phyloP scores from a whole-genome alignment of 2,329 filamentous ascomycete species.

The Arthrobotrys entomopaga region DNA sequence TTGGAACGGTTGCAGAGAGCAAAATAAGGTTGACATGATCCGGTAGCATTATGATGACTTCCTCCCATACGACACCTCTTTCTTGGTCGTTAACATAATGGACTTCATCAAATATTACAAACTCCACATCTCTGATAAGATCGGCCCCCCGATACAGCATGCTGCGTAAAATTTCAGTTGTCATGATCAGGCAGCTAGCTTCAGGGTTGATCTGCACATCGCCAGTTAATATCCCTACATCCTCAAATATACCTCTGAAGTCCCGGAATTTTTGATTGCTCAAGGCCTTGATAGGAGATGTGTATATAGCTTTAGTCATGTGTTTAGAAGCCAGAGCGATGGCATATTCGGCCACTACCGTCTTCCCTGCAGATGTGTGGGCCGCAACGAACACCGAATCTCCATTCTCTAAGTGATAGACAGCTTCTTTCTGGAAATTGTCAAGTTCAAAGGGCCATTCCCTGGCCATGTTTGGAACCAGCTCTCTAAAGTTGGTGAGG shows the following conservation, averaged over 20 bases:
- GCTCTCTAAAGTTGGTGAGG: constrained; percentile 90
- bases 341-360: constrained; percentile 96
- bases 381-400: constrained; percentile 98
- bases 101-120: constrained; percentile 98
- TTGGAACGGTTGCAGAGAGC: constrained; percentile 94
- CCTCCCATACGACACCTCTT: constrained; percentile 97
- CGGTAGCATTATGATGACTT: constrained; percentile 99
- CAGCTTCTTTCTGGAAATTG: constrained; percentile 97
- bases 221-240: constrained; percentile 95
- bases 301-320: constrained; percentile 99
- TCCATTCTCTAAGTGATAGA: constrained; percentile 95
- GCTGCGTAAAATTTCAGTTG: constrained; percentile 94
- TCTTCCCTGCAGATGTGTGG: constrained; percentile 97
- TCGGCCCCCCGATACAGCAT: constrained; percentile 98
- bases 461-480: constrained; percentile 94
- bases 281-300: constrained; percentile 95
- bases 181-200: constrained; percentile 99
- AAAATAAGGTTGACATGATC: constrained; percentile 96
- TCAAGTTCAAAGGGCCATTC: constrained; percentile 98
- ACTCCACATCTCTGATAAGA: constrained; percentile 95
- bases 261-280: constrained; percentile 99
- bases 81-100: constrained; percentile 96
- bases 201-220: constrained; percentile 98
- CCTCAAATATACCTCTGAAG: constrained; percentile 87
- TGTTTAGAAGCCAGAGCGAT: constrained; percentile 96